Evolutionary conservation across 108 stramenopile species (phyloP).

Genomic region (Stephanodiscus minutulus): DNA sequence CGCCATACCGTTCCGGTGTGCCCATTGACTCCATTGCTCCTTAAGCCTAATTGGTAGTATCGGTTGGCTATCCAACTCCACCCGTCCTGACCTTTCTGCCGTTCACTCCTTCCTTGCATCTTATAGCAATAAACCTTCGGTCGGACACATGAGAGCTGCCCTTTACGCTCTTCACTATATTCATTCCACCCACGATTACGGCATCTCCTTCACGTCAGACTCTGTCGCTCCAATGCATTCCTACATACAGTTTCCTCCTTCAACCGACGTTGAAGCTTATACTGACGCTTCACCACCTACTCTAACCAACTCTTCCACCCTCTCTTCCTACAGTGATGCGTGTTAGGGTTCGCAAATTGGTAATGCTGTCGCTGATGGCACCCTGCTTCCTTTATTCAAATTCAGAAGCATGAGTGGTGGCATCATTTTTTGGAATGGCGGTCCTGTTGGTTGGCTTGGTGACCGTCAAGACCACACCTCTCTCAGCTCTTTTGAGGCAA

Average conservation of each 20-base stretch:
- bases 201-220: constrained; percentile 16
- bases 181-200: constrained; percentile 9
- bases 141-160: constrained; percentile 4
- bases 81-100: constrained; percentile 16
- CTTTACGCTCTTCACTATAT: constrained; percentile 21
- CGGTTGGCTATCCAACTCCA: constrained; percentile 20
- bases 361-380: constrained; percentile 11
- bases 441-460: constrained; percentile 14
- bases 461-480: constrained; percentile 13
- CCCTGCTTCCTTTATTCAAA: constrained; percentile 12
- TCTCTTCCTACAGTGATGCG: constrained; percentile 12
- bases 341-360: too few species aligned
- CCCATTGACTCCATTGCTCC: constrained; percentile 28
- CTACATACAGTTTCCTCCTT: constrained; percentile 14
- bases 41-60: constrained; percentile 19
- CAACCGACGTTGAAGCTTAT: constrained; percentile 11
- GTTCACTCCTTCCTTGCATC: constrained; percentile 16
- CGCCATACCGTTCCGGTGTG: constrained; percentile 33
- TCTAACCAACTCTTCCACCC: background rate
- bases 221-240: background rate
- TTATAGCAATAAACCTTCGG: background rate
- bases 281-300: constrained; percentile 13
- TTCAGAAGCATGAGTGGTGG: constrained; percentile 18
- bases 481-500: constrained; percentile 20
- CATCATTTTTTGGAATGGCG: constrained; percentile 9